Evolutionary conservation across 805 yeast genomes (phyloP).

Genomic region (Nakazawaea holstii): DNA sequence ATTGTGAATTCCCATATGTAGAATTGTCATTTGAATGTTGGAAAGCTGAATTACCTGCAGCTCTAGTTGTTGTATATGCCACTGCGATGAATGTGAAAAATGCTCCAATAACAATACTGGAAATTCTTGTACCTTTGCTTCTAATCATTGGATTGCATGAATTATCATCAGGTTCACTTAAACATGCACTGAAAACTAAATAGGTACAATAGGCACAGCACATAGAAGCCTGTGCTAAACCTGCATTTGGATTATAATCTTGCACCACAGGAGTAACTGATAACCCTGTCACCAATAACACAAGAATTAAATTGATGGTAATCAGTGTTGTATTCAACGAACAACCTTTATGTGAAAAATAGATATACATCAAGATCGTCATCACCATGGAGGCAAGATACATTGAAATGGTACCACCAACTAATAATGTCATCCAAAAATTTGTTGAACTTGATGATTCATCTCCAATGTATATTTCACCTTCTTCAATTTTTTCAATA

Average conservation of each 20-base stretch:
- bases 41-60: slow-evolving; percentile 79
- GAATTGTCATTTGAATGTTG: slow-evolving; percentile 28
- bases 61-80: slow-evolving; percentile 95
- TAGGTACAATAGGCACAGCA: slow-evolving; percentile 92
- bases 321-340: slow-evolving; percentile 87
- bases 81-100: slow-evolving; percentile 90
- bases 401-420: slow-evolving; percentile 87
- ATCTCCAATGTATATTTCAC: slow-evolving; percentile 47
- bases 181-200: slow-evolving; percentile 84
- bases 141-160: slow-evolving; percentile 89
- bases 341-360: slow-evolving; percentile 80
- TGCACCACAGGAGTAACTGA: slow-evolving; percentile 82
- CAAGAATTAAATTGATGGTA: slow-evolving; percentile 64
- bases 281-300: slow-evolving; percentile 57
- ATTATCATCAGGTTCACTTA: slow-evolving; percentile 94
- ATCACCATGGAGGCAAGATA: slow-evolving; percentile 67
- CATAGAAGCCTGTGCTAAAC: slow-evolving; percentile 94
- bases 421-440: slow-evolving; percentile 75
- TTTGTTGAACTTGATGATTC: slow-evolving; percentile 28
- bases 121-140: slow-evolving; percentile 84
- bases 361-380: slow-evolving; percentile 74
- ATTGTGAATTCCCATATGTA: slow-evolving; percentile 30
- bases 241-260: slow-evolving; percentile 91
- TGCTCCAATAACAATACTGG: slow-evolving; percentile 85
- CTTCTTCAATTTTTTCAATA: slow-evolving; percentile 82